Evolutionary conservation across 495 filamentous ascomycete species (phyloP).

Genomic region (Penicillium robsamsonii): DNA sequence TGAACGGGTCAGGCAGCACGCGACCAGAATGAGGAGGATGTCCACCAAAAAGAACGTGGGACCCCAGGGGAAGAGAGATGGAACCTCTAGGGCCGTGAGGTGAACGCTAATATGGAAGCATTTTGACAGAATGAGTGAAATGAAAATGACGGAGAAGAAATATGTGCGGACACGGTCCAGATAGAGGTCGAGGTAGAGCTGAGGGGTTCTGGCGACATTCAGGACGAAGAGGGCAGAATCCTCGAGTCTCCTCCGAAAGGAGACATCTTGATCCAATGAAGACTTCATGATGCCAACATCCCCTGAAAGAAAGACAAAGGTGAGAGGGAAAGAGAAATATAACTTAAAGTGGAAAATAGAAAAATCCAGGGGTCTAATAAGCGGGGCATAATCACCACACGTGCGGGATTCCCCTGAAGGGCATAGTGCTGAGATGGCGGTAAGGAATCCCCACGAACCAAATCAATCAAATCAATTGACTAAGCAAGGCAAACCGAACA

Average conservation of each 20-base stretch:
- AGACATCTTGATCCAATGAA: background rate
- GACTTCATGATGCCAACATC: constrained; percentile 5
- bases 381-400: background rate
- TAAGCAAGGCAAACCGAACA: background rate
- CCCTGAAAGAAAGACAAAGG: background rate
- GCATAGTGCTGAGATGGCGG: background rate
- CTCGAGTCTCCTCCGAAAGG: background rate
- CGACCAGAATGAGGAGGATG: constrained; percentile 21
- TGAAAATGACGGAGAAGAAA: constrained; percentile 21
- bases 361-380: background rate
- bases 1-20: constrained; percentile 15
- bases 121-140: constrained; percentile 25
- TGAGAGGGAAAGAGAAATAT: background rate
- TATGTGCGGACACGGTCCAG: constrained; percentile 17
- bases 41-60: constrained; percentile 29
- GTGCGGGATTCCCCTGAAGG: background rate
- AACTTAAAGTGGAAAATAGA: background rate
- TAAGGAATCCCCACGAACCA: background rate
- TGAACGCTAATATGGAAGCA: constrained; percentile 26
- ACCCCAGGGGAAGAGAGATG: constrained; percentile 21
- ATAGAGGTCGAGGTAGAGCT: constrained; percentile 10
- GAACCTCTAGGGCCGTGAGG: constrained; percentile 11
- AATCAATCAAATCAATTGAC: background rate
- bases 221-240: constrained; percentile 9
- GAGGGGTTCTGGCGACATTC: constrained; percentile 12